Conservation (phyloP, 352 stramenopile species). For the Phytophthora rubi region DNA sequence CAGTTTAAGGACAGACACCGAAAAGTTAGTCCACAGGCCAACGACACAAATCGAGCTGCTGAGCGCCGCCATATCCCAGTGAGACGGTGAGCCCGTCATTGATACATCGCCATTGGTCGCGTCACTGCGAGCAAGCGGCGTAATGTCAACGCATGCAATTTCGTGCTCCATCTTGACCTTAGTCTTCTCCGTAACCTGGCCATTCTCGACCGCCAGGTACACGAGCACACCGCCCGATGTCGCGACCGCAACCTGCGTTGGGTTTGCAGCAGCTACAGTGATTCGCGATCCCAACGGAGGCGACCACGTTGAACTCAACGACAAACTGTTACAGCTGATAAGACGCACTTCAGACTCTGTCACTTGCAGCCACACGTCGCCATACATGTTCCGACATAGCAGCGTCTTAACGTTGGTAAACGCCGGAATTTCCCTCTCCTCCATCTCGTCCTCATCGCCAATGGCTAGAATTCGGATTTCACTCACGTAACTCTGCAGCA, state of each 20-base stretch:
- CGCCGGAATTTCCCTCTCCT: slow-evolving; percentile 90
- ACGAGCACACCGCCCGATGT: slow-evolving; percentile 89
- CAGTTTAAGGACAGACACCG: slow-evolving; percentile 86
- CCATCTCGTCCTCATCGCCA: slow-evolving; percentile 88
- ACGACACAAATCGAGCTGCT: slow-evolving; percentile 78
- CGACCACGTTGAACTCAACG: slow-evolving; percentile 77
- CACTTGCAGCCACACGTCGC: slow-evolving; percentile 93
- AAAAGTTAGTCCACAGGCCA: slow-evolving; percentile 94
- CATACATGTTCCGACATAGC: slow-evolving; percentile 93
- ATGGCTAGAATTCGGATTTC: slow-evolving; percentile 97
- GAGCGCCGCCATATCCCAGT: slow-evolving; percentile 68
- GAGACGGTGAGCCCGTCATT: slow-evolving; percentile 53
- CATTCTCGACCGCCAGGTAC: slow-evolving; percentile 88
- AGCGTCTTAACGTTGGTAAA: slow-evolving; percentile 92
- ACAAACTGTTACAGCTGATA: slow-evolving; percentile 72
- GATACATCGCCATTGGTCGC: slow-evolving; percentile 57
- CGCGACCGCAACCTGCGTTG: slow-evolving; percentile 93
- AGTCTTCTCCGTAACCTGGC: slow-evolving; percentile 63
- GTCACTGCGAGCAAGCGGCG: slow-evolving; percentile 47
- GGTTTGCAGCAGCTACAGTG: slow-evolving; percentile 87
- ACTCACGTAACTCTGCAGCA: slow-evolving; percentile 96
- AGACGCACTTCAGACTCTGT: slow-evolving; percentile 93
- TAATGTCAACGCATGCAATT: slow-evolving; percentile 94
- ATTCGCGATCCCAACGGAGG: slow-evolving; percentile 71
- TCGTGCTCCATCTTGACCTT: slow-evolving; percentile 91